These are phyloP conservation scores for Yamadazyma laniorum DNA, from an alignment of 805 yeast species.

Conservation along the genomic window DNA sequence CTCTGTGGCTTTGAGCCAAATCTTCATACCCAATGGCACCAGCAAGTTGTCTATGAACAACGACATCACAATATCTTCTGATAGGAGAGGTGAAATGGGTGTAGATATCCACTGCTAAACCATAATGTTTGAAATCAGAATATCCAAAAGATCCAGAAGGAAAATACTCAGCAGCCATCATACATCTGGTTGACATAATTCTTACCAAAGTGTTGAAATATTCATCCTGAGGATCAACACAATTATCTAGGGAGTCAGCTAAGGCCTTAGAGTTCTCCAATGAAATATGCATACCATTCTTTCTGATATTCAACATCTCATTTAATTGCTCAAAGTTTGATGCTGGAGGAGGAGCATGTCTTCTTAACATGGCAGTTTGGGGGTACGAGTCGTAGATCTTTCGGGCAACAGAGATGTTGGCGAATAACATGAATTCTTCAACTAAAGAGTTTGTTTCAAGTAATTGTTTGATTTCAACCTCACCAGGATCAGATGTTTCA, in stretches of 20 bases:
- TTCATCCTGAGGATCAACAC: conserved; percentile 78
- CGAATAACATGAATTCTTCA: conserved; percentile 97
- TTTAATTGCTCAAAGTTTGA: conserved; percentile 87
- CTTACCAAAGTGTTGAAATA: conserved; percentile 91
- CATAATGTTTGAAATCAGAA: conserved; percentile 93
- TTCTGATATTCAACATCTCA: conserved; percentile 82
- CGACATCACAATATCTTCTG: conserved; percentile 95
- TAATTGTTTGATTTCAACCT: conserved; percentile 85
- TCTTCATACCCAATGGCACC: conserved; percentile 97
- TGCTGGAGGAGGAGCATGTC: conserved; percentile 97
- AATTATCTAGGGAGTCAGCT: conserved; percentile 90
- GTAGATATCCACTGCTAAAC: conserved; percentile 94
- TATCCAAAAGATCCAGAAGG: conserved; percentile 86
- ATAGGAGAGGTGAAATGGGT: conserved; percentile 99
- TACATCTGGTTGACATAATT: conserved; percentile 96
- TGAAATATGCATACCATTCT: conserved; percentile 65
- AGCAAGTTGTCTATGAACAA: conserved; percentile 95
- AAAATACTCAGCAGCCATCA: conserved; percentile 99
- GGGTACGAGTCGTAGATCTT: conserved; percentile 92
- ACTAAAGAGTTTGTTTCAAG: conserved; percentile 93
- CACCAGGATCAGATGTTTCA: conserved; percentile 95
- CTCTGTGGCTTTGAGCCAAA: conserved; percentile 77
- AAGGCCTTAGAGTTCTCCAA: conserved; percentile 84
- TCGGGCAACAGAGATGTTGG: conserved; percentile 92
- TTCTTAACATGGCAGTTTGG: conserved; percentile 96